Conservation (phyloP, 2,329 filamentous ascomycete species). For the Fusarium sterilihyphosum region DNA sequence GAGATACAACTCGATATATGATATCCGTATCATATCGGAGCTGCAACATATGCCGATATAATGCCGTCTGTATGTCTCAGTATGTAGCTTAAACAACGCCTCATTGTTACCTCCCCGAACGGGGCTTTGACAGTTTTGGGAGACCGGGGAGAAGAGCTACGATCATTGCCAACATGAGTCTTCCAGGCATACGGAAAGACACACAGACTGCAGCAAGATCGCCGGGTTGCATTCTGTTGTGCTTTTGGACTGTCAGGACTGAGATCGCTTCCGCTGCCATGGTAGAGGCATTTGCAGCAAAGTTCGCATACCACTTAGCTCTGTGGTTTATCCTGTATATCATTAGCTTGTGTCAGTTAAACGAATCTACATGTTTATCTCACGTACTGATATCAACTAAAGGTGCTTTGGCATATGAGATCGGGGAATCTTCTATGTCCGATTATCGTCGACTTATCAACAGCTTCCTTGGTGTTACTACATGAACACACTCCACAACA, state of each 20-base stretch:
- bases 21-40: not conserved
- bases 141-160: constrained; percentile 58
- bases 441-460: constrained; percentile 67
- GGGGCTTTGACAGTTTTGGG: constrained; percentile 64
- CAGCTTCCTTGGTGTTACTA: constrained; percentile 63
- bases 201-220: constrained; percentile 71
- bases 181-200: constrained; percentile 57
- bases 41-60: not conserved
- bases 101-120: constrained; percentile 61
- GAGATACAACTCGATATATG: not conserved
- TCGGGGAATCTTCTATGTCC: constrained; percentile 58
- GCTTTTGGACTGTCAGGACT: constrained; percentile 30
- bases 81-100: constrained; percentile 61
- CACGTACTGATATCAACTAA: not conserved
- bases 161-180: not conserved
- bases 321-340: not conserved
- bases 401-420: not conserved
- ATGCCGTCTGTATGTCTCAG: constrained; percentile 50
- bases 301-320: not conserved
- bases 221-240: constrained; percentile 78
- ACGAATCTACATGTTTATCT: no score
- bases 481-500: constrained; percentile 56
- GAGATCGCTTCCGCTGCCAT: not conserved
- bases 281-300: not conserved
- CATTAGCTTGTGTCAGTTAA: not conserved